These are phyloP conservation scores for Myxozyma lipomycoides DNA, from an alignment of 805 yeast genomes.

Conservation along the genomic window DNA sequence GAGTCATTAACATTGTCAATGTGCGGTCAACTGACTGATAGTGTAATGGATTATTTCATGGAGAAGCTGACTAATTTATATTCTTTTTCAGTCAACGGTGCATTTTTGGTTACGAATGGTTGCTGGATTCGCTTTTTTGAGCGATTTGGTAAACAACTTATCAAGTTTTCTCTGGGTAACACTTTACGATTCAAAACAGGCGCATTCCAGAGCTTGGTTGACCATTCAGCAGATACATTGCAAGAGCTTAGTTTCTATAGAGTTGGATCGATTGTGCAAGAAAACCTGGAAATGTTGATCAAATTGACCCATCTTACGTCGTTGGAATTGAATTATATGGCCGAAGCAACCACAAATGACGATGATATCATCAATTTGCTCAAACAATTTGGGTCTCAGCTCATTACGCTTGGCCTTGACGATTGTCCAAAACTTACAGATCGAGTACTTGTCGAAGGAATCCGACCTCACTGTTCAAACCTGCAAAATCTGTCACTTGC, in stretches of 20 bases:
- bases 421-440: slow-evolving; percentile 77
- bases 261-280: slow-evolving; percentile 67
- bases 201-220: slow-evolving; percentile 58
- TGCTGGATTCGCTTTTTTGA: slow-evolving; percentile 78
- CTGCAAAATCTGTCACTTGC: slow-evolving; percentile 58
- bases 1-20: slow-evolving; percentile 65
- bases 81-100: slow-evolving; percentile 73
- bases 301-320: slow-evolving; percentile 46
- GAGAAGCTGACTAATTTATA: slow-evolving; percentile 54
- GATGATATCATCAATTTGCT: slow-evolving; percentile 55
- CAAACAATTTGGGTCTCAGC: slow-evolving; percentile 49
- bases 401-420: slow-evolving; percentile 57
- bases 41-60: slow-evolving; percentile 60
- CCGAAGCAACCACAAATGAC: slow-evolving; percentile 35
- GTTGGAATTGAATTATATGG: slow-evolving; percentile 62
- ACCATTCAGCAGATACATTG: slow-evolving; percentile 49
- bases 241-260: slow-evolving; percentile 59
- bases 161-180: slow-evolving; percentile 60
- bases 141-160: slow-evolving; percentile 50
- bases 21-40: slow-evolving; percentile 91
- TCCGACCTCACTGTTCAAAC: slow-evolving; percentile 53
- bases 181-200: slow-evolving; percentile 79
- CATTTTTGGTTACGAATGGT: slow-evolving; percentile 72
- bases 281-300: slow-evolving; percentile 55
- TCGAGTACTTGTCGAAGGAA: slow-evolving; percentile 48